These are phyloP conservation scores for Fusarium staphyleae DNA, from an alignment of 2,329 filamentous ascomycete genomes.

Conservation along the genomic window DNA sequence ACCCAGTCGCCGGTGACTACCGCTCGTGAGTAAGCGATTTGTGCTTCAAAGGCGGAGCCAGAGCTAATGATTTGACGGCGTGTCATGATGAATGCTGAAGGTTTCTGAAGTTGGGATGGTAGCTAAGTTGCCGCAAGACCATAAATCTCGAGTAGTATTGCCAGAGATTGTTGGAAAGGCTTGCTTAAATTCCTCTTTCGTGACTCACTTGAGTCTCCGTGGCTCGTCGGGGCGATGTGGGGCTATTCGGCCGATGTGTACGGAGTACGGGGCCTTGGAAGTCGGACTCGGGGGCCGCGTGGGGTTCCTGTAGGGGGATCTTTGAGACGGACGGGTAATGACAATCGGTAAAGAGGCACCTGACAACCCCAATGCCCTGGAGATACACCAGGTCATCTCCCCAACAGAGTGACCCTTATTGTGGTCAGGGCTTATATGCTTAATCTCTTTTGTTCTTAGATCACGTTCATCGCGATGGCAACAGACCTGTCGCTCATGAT, in stretches of 20 bases:
- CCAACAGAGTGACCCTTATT: too few relatives aligned
- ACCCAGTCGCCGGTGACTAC: conserved; percentile 59
- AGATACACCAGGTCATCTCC: too few relatives aligned
- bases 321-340: too few relatives aligned
- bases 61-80: conserved; percentile 54
- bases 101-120: too few relatives aligned
- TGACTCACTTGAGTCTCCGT: conserved; percentile 17
- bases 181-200: neutral
- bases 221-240: neutral
- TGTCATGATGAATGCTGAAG: conserved; percentile 36
- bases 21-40: conserved; percentile 63
- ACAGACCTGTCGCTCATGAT: neutral
- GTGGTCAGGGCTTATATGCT: neutral
- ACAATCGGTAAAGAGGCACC: too few relatives aligned
- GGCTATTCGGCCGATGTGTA: neutral
- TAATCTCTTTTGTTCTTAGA: neutral
- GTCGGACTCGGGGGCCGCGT: neutral
- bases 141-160: neutral
- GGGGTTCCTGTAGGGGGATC: neutral
- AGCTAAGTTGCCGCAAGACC: neutral
- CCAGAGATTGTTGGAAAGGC: too few relatives aligned
- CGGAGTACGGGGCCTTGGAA: too few relatives aligned
- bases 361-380: too few relatives aligned
- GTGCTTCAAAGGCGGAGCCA: conserved; percentile 58
- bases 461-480: neutral